Evolutionary conservation across 2,329 filamentous ascomycete genomes (phyloP).

Genomic region (Fusarium nygamai): DNA sequence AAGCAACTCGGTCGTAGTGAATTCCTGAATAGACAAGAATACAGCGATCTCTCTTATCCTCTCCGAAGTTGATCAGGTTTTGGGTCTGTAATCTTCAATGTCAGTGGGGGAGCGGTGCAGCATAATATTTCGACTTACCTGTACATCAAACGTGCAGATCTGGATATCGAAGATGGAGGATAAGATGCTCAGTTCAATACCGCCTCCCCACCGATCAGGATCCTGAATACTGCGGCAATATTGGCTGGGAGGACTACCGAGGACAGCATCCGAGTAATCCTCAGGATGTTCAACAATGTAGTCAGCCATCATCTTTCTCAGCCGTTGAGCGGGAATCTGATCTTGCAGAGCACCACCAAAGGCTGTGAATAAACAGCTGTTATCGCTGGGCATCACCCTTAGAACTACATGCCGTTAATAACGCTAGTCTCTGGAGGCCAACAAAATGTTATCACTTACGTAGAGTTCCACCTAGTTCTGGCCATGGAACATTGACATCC

Average conservation of each 20-base stretch:
- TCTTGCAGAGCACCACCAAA: conserved; percentile 82
- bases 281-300: conserved; percentile 79
- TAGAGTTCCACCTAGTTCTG: conserved; percentile 60
- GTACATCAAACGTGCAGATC: conserved; percentile 85
- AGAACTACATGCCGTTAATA: conserved; percentile 65
- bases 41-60: conserved; percentile 74
- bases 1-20: conserved; percentile 90
- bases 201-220: conserved; percentile 88
- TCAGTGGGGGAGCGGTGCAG: neutral
- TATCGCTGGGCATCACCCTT: conserved; percentile 96
- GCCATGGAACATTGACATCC: conserved; percentile 58
- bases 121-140: conserved; percentile 48
- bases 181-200: conserved; percentile 87
- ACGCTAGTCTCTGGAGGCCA: neutral
- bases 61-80: conserved; percentile 73
- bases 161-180: conserved; percentile 87
- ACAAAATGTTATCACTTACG: conserved; percentile 46
- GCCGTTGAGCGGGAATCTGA: conserved; percentile 58
- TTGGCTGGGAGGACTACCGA: conserved; percentile 76
- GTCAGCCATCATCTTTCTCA: conserved; percentile 81
- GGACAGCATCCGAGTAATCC: conserved; percentile 78
- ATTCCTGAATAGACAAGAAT: conserved; percentile 91
- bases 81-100: conserved; percentile 41
- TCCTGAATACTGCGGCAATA: conserved; percentile 87
- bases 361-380: conserved; percentile 92